Evolutionary conservation across 1,284 basidiomycete species (phyloP).

Genomic region (Fomitiporia mediterranea): DNA sequence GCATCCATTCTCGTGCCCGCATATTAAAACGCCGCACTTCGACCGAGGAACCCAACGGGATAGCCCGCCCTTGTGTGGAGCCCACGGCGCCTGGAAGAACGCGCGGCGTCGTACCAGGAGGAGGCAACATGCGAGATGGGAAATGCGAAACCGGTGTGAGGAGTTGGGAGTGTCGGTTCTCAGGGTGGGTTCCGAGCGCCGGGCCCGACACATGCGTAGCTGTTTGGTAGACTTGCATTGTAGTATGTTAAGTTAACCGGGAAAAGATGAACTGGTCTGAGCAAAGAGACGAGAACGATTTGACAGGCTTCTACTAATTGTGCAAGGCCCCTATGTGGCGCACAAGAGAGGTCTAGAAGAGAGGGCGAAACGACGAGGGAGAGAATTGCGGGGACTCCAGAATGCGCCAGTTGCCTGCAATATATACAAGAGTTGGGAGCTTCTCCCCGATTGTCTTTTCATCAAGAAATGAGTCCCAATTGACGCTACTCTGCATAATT

Average conservation of each 20-base stretch:
- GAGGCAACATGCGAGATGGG: conserved; percentile 21
- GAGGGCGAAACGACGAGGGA: not conserved
- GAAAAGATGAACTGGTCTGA: not conserved
- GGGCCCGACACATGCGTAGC: conserved; percentile 1
- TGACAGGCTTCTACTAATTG: not conserved
- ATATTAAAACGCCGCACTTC: conserved; percentile 21
- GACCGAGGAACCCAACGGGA: conserved; percentile 11
- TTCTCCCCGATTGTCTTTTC: conserved; percentile 12
- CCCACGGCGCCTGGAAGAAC: conserved; percentile 10
- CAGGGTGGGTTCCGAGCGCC: conserved; percentile 3
- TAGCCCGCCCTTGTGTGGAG: not conserved
- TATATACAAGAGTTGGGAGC: conserved; percentile 7
- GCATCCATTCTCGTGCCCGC: conserved; percentile 17
- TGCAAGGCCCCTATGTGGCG: not conserved
- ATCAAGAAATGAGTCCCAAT: not conserved
- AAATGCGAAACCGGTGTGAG: conserved; percentile 20
- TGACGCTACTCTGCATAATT: conserved; percentile 1
- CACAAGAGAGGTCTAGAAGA: not conserved
- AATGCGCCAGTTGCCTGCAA: not conserved
- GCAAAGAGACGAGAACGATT: not conserved
- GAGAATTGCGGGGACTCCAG: not conserved
- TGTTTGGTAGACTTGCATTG: conserved; percentile 10
- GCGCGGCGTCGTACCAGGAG: conserved; percentile 20
- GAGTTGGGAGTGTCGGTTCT: conserved; percentile 20
- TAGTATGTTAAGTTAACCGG: not conserved